Evolutionary conservation across 208 protist genomes (phyloP).

Genomic region (Kentomonas sorsogonicus): DNA sequence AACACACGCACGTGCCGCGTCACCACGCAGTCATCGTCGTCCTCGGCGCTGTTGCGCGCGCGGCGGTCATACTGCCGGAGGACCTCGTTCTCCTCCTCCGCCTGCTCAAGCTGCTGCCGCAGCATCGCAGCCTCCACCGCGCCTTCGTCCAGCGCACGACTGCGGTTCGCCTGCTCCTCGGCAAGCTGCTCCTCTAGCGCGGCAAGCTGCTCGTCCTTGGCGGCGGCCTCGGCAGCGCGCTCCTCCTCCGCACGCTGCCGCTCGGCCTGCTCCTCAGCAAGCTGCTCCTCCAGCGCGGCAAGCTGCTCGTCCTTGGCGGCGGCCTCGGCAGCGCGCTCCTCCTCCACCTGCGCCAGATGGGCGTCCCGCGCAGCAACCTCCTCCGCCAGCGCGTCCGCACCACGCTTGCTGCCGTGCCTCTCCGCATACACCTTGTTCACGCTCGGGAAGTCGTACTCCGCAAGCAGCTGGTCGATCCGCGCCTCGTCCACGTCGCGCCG

Average conservation of each 20-base stretch:
- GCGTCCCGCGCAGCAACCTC: no score
- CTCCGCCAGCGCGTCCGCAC: slow-evolving; percentile 9
- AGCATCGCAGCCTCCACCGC: no score
- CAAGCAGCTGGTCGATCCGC: slow-evolving; percentile 26
- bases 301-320: background rate
- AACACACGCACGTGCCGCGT: slow-evolving; percentile 15
- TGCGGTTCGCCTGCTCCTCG: no score
- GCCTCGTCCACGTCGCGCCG: slow-evolving; percentile 24
- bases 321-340: slow-evolving; percentile 1
- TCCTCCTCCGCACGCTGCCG: no score
- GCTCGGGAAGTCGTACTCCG: slow-evolving; percentile 28
- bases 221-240: no score
- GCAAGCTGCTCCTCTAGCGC: no score
- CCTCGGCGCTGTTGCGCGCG: slow-evolving; percentile 7
- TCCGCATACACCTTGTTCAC: slow-evolving; percentile 23
- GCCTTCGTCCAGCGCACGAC: no score
- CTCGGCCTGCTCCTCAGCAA: no score
- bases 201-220: no score
- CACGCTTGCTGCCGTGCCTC: background rate
- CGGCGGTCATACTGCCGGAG: slow-evolving; percentile 11
- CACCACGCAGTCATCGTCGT: background rate
- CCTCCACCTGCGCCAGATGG: no score
- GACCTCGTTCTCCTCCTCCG: slow-evolving; percentile 9
- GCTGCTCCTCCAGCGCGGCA: background rate
- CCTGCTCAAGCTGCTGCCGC: no score